phyloP scores from a whole-genome alignment of 768 basidiomycete genomes.

The Phanerochaete sordida region DNA sequence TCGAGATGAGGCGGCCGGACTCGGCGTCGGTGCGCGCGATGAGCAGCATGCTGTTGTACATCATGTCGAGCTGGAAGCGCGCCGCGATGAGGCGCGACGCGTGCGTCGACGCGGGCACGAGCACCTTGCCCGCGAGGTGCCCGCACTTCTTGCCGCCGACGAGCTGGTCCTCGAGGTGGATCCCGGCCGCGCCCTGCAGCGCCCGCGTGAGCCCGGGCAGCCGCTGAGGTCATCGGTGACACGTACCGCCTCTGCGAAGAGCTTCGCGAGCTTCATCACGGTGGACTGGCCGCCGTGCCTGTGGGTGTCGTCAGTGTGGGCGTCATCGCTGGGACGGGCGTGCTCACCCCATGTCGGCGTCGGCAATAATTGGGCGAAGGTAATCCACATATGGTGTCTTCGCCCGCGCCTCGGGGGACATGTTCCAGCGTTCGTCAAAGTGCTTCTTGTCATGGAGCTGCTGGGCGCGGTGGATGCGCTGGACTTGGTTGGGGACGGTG shows the following conservation, averaged over 20 bases:
- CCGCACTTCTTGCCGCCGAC: slow-evolving; percentile 97
- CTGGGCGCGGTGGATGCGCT: slow-evolving; percentile 87
- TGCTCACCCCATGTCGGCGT: slow-evolving; percentile 87
- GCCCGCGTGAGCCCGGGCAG: not conserved
- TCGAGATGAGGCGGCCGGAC: slow-evolving; percentile 79
- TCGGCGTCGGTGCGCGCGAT: slow-evolving; percentile 94
- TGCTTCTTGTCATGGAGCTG: slow-evolving; percentile 92
- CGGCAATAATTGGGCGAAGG: slow-evolving; percentile 89
- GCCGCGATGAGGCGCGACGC: slow-evolving; percentile 80
- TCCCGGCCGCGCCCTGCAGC: slow-evolving; percentile 78
- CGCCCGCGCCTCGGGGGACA: slow-evolving; percentile 57
- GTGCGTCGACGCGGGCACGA: slow-evolving; percentile 88
- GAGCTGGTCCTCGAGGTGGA: slow-evolving; percentile 92
- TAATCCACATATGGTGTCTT: slow-evolving; percentile 84
- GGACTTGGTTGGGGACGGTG: slow-evolving; percentile 94
- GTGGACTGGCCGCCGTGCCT: slow-evolving; percentile 93
- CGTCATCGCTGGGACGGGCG: not conserved
- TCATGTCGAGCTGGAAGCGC: slow-evolving; percentile 87
- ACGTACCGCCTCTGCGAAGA: slow-evolving; percentile 87
- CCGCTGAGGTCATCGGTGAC: not conserved
- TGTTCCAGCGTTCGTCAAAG: slow-evolving; percentile 78
- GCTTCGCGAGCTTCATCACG: slow-evolving; percentile 91
- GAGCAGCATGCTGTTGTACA: slow-evolving; percentile 83
- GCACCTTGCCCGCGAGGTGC: slow-evolving; percentile 87
- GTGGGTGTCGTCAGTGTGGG: not conserved